phyloP scores from a whole-genome alignment of 345 rosid genomes.

The Rhodomyrtus tomentosa region DNA sequence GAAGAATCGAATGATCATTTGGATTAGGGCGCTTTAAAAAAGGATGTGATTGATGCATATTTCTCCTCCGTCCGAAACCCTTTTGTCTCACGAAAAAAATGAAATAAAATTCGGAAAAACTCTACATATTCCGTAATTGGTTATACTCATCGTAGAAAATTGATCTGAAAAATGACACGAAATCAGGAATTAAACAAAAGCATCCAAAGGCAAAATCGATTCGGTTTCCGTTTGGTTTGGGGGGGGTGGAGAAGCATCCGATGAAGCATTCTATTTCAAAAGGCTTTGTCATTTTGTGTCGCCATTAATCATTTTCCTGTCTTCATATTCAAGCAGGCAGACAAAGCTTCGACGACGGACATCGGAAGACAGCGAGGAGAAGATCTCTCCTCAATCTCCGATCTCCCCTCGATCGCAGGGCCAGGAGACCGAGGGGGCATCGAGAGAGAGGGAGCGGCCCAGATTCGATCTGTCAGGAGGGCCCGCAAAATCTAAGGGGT shows the following conservation, averaged over 20 bases:
- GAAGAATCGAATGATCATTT: neutral
- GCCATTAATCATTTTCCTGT: neutral
- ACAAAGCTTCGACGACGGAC: neutral
- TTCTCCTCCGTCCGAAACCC: neutral
- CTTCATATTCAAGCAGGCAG: accelerated
- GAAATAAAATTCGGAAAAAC: neutral
- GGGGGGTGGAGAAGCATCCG: neutral
- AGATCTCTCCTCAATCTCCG: neutral
- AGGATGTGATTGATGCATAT: accelerated
- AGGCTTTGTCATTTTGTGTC: neutral
- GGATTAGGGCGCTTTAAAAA: neutral
- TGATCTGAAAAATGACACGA: neutral
- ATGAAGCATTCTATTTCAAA: too few species aligned
- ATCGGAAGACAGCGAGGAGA: neutral
- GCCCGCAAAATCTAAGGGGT: neutral
- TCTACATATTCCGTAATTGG: neutral
- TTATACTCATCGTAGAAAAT: neutral
- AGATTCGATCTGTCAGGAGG: neutral
- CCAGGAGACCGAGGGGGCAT: neutral
- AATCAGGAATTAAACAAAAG: neutral
- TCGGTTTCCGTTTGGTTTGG: neutral
- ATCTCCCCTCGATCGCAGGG: neutral
- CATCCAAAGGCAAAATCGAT: neutral
- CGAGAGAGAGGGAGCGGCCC: neutral
- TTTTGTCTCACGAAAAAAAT: accelerated